These are phyloP conservation scores for Cladosporium sp. DNA, from an alignment of 2,329 filamentous ascomycete genomes.

Conservation along the genomic window DNA sequence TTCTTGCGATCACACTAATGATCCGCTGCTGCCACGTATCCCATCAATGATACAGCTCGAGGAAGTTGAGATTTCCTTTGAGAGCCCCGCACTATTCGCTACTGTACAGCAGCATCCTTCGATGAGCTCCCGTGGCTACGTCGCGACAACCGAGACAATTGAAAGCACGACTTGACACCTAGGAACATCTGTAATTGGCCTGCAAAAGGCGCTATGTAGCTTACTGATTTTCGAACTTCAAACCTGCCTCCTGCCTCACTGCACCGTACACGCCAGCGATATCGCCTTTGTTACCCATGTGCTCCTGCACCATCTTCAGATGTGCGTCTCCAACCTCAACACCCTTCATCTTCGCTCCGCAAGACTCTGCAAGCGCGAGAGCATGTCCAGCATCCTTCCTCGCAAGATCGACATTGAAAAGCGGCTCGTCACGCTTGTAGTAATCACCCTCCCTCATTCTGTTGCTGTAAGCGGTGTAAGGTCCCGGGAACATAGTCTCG, in stretches of 20 bases:
- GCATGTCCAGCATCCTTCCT: constrained; percentile 79
- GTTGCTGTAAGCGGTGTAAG: constrained; percentile 69
- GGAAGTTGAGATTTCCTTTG: not conserved
- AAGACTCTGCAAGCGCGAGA: constrained; percentile 58
- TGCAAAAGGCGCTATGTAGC: too few species aligned
- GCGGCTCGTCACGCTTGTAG: constrained; percentile 67
- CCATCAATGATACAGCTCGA: too few species aligned
- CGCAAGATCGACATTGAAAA: constrained; percentile 78
- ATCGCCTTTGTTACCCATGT: constrained; percentile 68
- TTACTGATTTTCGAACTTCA: constrained; percentile 59
- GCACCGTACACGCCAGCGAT: constrained; percentile 80
- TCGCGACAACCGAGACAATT: too few species aligned
- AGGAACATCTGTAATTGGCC: too few species aligned
- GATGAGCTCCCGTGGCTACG: too few species aligned
- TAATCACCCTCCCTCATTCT: constrained; percentile 75
- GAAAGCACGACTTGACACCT: too few species aligned
- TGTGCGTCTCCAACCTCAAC: constrained; percentile 66
- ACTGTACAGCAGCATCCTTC: too few species aligned
- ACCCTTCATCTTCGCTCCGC: constrained; percentile 60
- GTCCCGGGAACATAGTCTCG: constrained; percentile 68
- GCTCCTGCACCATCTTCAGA: constrained; percentile 63
- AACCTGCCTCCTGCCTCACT: constrained; percentile 66
- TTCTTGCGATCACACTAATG: too few species aligned
- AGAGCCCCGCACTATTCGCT: not conserved
- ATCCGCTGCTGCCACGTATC: not conserved